Conservation (phyloP, 2,329 filamentous ascomycete genomes). For the Emergomyces orientalis region DNA sequence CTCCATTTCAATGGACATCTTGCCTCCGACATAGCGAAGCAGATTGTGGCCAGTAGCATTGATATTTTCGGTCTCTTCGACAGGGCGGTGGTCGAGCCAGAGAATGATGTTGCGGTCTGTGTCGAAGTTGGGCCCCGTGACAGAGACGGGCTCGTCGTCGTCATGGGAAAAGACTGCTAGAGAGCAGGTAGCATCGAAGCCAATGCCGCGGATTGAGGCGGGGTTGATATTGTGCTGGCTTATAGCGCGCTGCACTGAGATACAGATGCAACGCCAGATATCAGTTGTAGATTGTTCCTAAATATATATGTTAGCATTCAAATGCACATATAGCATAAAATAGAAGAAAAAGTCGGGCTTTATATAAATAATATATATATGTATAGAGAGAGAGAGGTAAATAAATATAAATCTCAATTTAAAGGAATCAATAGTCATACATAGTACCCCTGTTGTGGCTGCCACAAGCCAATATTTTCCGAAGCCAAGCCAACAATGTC, state of each 20-base stretch:
- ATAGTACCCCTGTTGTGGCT: conserved; percentile 66
- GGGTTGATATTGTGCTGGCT: conserved; percentile 71
- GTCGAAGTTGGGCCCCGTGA: conserved; percentile 79
- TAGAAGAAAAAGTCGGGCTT: no score
- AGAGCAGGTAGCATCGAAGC: conserved; percentile 98
- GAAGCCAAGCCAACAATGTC: conserved; percentile 69
- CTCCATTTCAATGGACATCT: conserved; percentile 99
- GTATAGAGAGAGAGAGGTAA: neutral
- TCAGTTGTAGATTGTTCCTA: conserved; percentile 96
- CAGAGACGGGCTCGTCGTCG: conserved; percentile 81
- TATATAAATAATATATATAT: no score
- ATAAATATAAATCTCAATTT: neutral
- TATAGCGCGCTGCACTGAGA: conserved; percentile 73
- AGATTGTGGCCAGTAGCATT: conserved; percentile 88
- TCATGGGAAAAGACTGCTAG: conserved; percentile 82
- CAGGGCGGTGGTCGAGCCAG: conserved; percentile 91
- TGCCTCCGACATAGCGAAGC: conserved; percentile 89
- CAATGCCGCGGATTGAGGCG: conserved; percentile 72
- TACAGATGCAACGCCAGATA: conserved; percentile 93
- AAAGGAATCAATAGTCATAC: conserved; percentile 37
- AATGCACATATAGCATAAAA: neutral
- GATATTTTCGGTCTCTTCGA: conserved; percentile 84
- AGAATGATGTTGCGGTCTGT: conserved; percentile 92
- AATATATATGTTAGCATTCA: neutral
- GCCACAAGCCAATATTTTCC: conserved; percentile 71